phyloP scores from a whole-genome alignment of 441 rosid species.

The Erodium chrysanthum region DNA sequence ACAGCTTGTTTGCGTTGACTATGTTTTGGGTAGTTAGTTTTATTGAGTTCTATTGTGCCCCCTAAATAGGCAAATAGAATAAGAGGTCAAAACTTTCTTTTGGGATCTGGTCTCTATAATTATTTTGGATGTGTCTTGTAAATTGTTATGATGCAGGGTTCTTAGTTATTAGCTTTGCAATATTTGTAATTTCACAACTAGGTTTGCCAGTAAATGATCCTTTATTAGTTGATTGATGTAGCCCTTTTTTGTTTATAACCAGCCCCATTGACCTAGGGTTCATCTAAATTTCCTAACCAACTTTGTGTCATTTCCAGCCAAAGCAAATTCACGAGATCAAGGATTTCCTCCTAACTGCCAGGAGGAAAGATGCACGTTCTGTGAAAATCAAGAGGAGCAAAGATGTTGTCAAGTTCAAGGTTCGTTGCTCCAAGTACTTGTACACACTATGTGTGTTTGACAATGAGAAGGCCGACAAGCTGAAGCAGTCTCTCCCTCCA shows the following conservation, averaged over 20 bases:
- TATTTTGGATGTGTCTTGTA: background rate
- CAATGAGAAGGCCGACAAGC: background rate
- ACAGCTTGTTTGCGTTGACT: no score
- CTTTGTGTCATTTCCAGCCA: background rate
- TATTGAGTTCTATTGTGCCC: no score
- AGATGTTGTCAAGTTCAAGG: background rate
- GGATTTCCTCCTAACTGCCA: background rate
- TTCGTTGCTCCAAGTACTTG: background rate
- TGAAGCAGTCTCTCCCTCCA: constrained; percentile 1
- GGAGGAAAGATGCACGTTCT: background rate
- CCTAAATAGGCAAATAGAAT: no score
- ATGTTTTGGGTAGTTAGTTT: no score
- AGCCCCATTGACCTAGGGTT: background rate
- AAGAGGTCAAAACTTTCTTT: no score
- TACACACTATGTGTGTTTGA: background rate
- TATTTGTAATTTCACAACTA: no score
- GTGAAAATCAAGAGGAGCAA: background rate
- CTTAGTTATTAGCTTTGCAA: background rate
- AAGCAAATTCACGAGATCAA: background rate
- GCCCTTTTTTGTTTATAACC: background rate
- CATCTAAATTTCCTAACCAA: background rate
- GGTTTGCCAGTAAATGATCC: no score
- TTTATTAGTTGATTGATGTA: no score
- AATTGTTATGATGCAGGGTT: background rate
- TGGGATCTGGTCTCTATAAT: no score